Evolutionary conservation across 345 rosid genomes (phyloP).

Genomic region (Brassica rapa): DNA sequence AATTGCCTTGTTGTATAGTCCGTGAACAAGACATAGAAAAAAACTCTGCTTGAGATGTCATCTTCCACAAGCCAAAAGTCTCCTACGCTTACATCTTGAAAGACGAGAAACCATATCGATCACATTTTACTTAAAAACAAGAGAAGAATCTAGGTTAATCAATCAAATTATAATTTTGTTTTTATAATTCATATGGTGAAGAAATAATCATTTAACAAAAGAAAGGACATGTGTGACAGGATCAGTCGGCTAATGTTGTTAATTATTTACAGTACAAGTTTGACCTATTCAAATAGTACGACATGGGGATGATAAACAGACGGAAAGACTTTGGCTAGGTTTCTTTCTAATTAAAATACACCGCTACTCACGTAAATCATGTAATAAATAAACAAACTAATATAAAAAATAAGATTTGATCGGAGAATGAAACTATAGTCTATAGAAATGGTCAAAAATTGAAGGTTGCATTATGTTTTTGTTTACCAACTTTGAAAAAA

Average conservation of each 20-base stretch:
- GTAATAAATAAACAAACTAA: neutral
- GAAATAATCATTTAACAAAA: neutral
- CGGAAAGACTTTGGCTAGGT: neutral
- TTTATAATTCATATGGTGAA: neutral
- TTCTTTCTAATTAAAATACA: neutral
- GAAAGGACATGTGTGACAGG: constrained; percentile 11
- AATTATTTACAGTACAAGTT: constrained; percentile 6
- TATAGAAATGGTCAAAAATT: constrained; percentile 28
- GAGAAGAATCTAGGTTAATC: neutral
- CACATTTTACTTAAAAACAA: neutral
- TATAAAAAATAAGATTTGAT: neutral
- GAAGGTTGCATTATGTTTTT: constrained; percentile 7
- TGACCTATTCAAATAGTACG: constrained; percentile 25
- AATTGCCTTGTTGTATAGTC: neutral
- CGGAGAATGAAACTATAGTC: constrained; percentile 1
- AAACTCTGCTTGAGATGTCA: neutral
- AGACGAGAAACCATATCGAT: neutral
- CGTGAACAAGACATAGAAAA: constrained; percentile 9
- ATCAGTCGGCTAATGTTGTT: constrained; percentile 19
- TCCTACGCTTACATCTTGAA: constrained; percentile 1
- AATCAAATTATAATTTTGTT: neutral
- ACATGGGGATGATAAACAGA: constrained; percentile 6
- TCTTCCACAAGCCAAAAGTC: neutral
- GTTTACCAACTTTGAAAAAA: constrained; percentile 21
- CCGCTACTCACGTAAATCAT: constrained; percentile 1